Base-by-base conservation (phyloP, 2,329 filamentous ascomycete species). In the Coniosporium tulheliwenetii region DNA sequence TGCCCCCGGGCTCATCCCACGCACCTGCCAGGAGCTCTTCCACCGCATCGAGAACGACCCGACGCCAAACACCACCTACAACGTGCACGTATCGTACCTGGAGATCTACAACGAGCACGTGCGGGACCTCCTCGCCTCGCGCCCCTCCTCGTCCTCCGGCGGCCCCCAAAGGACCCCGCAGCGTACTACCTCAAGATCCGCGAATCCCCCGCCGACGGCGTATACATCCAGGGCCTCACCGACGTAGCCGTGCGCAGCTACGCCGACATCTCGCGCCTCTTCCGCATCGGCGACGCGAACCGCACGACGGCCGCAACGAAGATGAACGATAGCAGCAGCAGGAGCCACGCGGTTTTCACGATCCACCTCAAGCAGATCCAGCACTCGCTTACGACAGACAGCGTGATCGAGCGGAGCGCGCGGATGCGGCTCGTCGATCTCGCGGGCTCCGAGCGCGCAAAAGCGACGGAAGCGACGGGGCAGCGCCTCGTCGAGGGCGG, bases 51-150 rank as follows among this genome's bases (percentile, higher is more conserved):
- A 89, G 48, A 75, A 77, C 36, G 79, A 83, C 49, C 81, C 93
- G 53, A 82, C 82, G 37, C 82, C 86, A 41, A 93, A 91, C 61
- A 85, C 94, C 58, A 93, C 85, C 50, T 98, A 95, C 70, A 91
- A 89, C 52, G 91, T 98, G 48, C 82, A 91, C 47, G 91, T 96
- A 26, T 95, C 87, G 3, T 98, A 98, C 65, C 96, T 98, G 55
- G 91, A 98, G 59, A 91, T 98, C 45, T 98, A 98, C 73, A 98
- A 98, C 62, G 91, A 98, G 64, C 91, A 96, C 61, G 91, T 98
- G 39, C 84, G 91, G 43, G 91, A 98, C 57, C 68, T 98, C 31
- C 75, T 98, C 37, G 81, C 86, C 0, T 84, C 87, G 9, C 73
- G 81, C 26, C 81, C 78, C 42, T 81, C 83, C 46, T 71, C 83